Conservation (phyloP, 2,329 filamentous ascomycete species). For the Aschersonia sp. region DNA sequence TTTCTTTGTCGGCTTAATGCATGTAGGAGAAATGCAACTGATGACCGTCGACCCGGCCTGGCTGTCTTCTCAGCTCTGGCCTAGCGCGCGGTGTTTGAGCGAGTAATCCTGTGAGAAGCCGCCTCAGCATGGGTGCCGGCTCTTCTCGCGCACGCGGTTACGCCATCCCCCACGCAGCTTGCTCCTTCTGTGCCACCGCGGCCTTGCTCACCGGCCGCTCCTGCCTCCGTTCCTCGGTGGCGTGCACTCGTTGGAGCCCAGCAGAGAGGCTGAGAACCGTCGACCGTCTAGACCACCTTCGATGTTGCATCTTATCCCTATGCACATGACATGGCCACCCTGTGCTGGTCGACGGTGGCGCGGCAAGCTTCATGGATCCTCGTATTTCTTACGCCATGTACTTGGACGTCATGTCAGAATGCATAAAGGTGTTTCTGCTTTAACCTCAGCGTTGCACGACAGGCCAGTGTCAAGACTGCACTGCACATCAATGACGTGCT, state of each 20-base stretch:
- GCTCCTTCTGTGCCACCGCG: neutral
- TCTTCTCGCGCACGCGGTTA: neutral
- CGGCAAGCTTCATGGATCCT: neutral
- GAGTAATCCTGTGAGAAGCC: neutral
- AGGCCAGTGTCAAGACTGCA: neutral
- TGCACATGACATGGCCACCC: neutral
- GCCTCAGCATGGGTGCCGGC: neutral
- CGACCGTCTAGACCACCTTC: neutral
- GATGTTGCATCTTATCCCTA: neutral
- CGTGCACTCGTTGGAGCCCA: neutral
- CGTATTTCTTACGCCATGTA: neutral
- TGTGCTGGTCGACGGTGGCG: neutral
- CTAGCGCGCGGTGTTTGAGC: slow-evolving; percentile 2
- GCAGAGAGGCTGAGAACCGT: neutral
- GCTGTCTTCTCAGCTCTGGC: neutral
- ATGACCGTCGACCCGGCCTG: neutral
- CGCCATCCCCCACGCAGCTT: neutral
- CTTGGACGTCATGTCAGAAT: neutral
- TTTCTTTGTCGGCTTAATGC: neutral
- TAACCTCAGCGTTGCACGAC: neutral
- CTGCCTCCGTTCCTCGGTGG: neutral
- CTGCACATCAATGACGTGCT: neutral
- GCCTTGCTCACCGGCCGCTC: neutral
- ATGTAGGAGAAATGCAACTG: neutral
- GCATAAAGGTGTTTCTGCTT: neutral